Evolutionary conservation across 208 protist genomes (phyloP), one percentile per base, ranked within the genome.

Genomic region (Crithidia bombi): DNA sequence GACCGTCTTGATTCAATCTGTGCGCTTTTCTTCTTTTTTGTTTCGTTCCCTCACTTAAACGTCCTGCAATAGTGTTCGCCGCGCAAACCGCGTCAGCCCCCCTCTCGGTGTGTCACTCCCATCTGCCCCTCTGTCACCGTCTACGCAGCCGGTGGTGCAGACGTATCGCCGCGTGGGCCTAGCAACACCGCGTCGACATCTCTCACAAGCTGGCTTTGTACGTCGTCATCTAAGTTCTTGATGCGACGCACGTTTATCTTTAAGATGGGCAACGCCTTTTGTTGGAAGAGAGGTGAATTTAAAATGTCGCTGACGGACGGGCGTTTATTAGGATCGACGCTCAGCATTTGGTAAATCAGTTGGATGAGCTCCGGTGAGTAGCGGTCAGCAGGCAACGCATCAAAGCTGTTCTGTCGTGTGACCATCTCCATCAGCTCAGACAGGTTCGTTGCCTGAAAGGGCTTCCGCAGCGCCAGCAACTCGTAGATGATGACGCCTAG

Each of bases 401-500:
- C 69, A 57, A 85, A 91, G 59, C 69, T 80, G 10, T 69, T 69
- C 28, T 78, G 75, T 43, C 56, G 70, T 14, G 88, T 72, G 12
- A 89, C 83, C 23, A 73, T 79, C 43, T 84, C 69, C 74, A 92
- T 86, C 23, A 91, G 73, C 25, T 81, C 74, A 15, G 61, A 49
- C 66, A 79, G 69, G 63, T 87, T 79, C 19, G 54, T 55, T 15
- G 72, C 82, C 35, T 73, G 59, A 50, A 96, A 96, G 0, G 91
- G 86, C 56, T 90, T 90, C 56, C 77, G 39, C 33, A 92, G 50
- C 21, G 89, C 74, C 10, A 93, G 78, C 11, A 96, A 33, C 65
- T 96, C 91, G 55, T 93, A 96, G 23, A 93, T 71, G 30, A 94
- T 71, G n/a, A 90, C 83, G 6, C 91, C 91, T 9, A 97, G 67